Evolutionary conservation across 179 eudicot genomes (phyloP), one percentile per base, ranked within the genome.

Genomic region (Heliamphora pulchella): DNA sequence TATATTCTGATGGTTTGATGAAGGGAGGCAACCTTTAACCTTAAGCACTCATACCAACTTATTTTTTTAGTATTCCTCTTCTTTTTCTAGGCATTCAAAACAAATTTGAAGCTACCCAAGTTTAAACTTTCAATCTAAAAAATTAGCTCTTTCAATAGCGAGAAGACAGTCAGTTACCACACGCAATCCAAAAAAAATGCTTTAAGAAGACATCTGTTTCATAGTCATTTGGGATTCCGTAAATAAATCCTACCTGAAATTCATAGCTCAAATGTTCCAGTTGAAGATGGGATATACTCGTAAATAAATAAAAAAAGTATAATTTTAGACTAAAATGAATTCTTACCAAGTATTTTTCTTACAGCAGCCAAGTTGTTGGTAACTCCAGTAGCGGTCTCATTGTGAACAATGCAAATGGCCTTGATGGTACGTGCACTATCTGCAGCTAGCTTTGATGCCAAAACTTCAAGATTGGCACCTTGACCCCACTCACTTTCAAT

Each of bases 321-420:
- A 43, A 58, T 31, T 31, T 31, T 3, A 11, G 39, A 8, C 59
- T 3, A 5, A 62, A 44, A 54, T 17, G 9, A 22, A 48, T 54
- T 59, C 68, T 86, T 84, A 96, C 99, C 99, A 62, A 96, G 94
- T 75, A 96, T 87, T 87, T 87, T 92, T 70, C 99, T 84, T 14
- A 94, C 97, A 62, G 97, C 82, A 72, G 98, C 96, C 85, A 96
- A 83, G 88, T 96, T 96, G 90, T 94, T 94, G 87, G 99, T 94
- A 57, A 96, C 99, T 63, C 99, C 99, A 70, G 99, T 96, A 17
- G 99, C 98, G 3, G 99, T 96, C 86, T 96, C 99, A 83, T 96
- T 96, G 87, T 96, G 99, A 51, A 96, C 99, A 63, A 96, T 94
- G 87, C 98, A 96, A 78, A 96, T 85, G 80, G 99, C 99, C 85